phyloP scores from a whole-genome alignment of 2,329 filamentous ascomycete genomes.

The Periconia digitata region DNA sequence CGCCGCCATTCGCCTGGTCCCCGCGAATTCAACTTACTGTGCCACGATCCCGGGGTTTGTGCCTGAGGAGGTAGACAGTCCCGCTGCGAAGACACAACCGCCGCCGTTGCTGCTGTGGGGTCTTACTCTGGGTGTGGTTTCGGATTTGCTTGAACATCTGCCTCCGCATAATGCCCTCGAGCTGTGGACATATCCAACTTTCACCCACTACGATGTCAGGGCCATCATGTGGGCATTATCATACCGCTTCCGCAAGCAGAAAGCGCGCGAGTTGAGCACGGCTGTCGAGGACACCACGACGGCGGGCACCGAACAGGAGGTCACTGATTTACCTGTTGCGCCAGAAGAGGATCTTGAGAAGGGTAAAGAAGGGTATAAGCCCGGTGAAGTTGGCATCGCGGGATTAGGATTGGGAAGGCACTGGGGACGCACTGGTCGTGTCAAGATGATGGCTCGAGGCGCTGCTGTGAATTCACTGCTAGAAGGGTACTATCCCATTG shows the following conservation, averaged over 20 bases:
- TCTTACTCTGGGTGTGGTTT: constrained; percentile 66
- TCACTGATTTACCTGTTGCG: constrained; percentile 23
- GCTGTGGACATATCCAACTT: constrained; percentile 69
- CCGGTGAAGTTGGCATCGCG: constrained; percentile 49
- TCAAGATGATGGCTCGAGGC: constrained; percentile 41
- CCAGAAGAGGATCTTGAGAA: constrained; percentile 16
- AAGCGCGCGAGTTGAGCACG: constrained; percentile 33
- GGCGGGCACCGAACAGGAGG: constrained; percentile 22
- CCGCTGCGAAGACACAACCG: constrained; percentile 29
- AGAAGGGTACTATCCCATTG: constrained; percentile 56
- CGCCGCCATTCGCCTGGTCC: constrained; percentile 63
- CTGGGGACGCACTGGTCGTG: constrained; percentile 39
- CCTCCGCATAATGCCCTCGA: constrained; percentile 64
- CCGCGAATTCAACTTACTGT: constrained; percentile 63
- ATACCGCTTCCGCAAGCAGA: constrained; percentile 52
- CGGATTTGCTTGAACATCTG: constrained; percentile 68
- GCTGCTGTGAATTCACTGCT: constrained; percentile 52
- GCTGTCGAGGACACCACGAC: constrained; percentile 1
- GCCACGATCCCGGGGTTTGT: constrained; percentile 56
- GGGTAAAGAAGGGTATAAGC: constrained; percentile 25
- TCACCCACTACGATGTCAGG: constrained; percentile 63
- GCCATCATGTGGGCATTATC: constrained; percentile 63
- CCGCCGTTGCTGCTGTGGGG: constrained; percentile 68
- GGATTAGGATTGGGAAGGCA: constrained; percentile 47
- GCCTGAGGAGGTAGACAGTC: constrained; percentile 21